A percentile compares a stretch with the other conserved stretches of the same genome.
phyloP scores from a whole-genome alignment of 2,329 filamentous ascomycete genomes.

The Rhinocladiella similis region DNA sequence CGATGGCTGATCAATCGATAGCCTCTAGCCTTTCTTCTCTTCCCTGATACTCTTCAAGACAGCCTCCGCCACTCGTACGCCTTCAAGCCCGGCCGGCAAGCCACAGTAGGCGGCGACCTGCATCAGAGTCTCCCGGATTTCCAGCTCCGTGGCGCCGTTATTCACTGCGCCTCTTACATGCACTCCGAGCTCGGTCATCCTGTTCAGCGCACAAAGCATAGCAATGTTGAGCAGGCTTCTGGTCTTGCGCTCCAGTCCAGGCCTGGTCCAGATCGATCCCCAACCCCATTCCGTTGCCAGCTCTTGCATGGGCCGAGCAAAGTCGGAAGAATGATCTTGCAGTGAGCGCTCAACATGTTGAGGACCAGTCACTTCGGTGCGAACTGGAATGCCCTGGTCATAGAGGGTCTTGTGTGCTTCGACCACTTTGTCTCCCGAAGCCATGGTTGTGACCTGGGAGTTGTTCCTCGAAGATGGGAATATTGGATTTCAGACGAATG shows the following conservation, averaged over 20 bases:
- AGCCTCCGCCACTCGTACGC: constrained; percentile 33
- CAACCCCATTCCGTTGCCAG: constrained; percentile 65
- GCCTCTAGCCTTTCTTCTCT: constrained; percentile 4
- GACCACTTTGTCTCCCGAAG: constrained; percentile 18
- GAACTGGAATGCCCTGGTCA: constrained; percentile 61
- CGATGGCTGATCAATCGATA: too few relatives aligned
- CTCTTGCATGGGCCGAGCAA: constrained; percentile 61
- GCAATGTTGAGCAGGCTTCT: constrained; percentile 64
- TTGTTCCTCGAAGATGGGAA: not conserved
- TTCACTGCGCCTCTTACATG: constrained; percentile 64
- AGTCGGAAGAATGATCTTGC: constrained; percentile 57
- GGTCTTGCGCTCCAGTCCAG: constrained; percentile 61
- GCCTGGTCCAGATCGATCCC: constrained; percentile 64
- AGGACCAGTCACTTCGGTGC: constrained; percentile 61
- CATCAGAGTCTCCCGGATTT: constrained; percentile 57
- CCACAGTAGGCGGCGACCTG: constrained; percentile 41
- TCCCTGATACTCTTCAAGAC: constrained; percentile 24
- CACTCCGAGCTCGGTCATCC: constrained; percentile 58
- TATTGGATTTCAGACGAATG: too few relatives aligned
- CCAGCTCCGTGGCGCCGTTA: constrained; percentile 62
- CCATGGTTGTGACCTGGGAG: constrained; percentile 9
- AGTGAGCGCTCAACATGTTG: constrained; percentile 54
- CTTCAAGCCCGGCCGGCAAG: constrained; percentile 47
- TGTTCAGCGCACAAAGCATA: constrained; percentile 64
- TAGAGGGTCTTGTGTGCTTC: constrained; percentile 56